Base-by-base conservation (phyloP, 768 basidiomycete species). In the Russula griseocarnosa region DNA sequence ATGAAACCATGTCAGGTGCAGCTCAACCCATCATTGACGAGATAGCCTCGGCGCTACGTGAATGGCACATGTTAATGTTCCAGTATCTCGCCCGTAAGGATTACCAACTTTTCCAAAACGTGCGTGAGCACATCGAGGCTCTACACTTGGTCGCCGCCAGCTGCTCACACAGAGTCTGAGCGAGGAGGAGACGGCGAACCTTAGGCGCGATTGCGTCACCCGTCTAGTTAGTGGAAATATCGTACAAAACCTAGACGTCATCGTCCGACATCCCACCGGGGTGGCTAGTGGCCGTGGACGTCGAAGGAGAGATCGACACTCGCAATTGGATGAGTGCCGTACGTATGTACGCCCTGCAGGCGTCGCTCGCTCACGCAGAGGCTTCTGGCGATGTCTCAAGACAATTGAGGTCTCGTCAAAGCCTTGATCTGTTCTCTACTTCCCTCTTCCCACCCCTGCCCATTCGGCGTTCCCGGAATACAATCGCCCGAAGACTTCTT, bases 51-150 rank as follows among this genome's bases (percentile, higher is more conserved):
- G 95, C 96, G 0, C 77, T 98, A 50, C 86, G 96, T 44, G 96
- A 98, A 83, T 98, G 95, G 94, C 90, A 96, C 71, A 83, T 84
- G 40, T 79, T 94, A 57, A 88, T 98, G 82, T 94, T 93, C 71
- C 88, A 88, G 66, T 94, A 97, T 73, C 87, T 98, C 47, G 87
- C 90, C 10, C 81, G 86, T 51, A 84, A 94, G 60, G 91, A 98
- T 70, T 98, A 98, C 77, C 83, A 83, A 47, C 83, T 94, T 22
- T 98, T 98, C 75, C 84, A 88, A 65, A 79, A 84, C 9, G 92
- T 98, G 60, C 85, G 86, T 62, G 87, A 88, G 58, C 93, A 96
- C 70, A 91, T 98, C 65, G 93, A 96, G 72, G 87, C 87, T 6
- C 81, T 98, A 5, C 94, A 97, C 72, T 83, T 92, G 26, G 93